Evolutionary conservation across 768 basidiomycete species (phyloP).

Genomic region (Clathrus columnatus): DNA sequence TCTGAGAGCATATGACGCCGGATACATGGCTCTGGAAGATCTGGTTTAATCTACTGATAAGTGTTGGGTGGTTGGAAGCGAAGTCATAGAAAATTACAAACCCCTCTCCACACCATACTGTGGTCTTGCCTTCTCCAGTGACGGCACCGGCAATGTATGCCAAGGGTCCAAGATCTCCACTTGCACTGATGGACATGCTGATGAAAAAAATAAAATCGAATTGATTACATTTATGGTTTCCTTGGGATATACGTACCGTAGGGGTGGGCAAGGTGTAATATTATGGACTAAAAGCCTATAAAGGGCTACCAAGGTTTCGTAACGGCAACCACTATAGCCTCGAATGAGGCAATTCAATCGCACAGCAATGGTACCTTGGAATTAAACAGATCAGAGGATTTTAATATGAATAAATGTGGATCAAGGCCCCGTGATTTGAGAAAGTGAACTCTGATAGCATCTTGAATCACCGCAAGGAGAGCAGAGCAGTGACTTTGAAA

Average conservation of each 20-base stretch:
- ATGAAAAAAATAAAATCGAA: not conserved
- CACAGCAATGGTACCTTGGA: conserved; percentile 17
- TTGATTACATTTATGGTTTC: not conserved
- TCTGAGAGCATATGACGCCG: conserved; percentile 15
- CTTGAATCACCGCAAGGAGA: too few relatives aligned
- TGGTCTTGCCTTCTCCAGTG: conserved; percentile 17
- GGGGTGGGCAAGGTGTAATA: conserved; percentile 21
- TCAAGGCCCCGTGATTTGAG: too few relatives aligned
- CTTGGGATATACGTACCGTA: conserved; percentile 13
- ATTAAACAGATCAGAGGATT: not conserved
- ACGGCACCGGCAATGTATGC: conserved; percentile 20
- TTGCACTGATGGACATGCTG: conserved; percentile 17
- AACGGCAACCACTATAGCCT: conserved; percentile 21
- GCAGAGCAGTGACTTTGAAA: too few relatives aligned
- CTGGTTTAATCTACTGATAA: not conserved
- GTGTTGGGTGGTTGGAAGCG: not conserved
- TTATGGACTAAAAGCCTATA: conserved; percentile 16
- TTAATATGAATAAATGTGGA: too few relatives aligned
- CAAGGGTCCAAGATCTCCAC: conserved; percentile 21
- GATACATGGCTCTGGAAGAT: conserved; percentile 1
- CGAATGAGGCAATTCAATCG: conserved; percentile 21
- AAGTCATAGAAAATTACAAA: conserved; percentile 2
- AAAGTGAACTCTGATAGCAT: too few relatives aligned
- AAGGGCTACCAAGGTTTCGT: conserved; percentile 18
- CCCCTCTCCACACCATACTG: conserved; percentile 15